Conservation (phyloP, 805 yeast genomes). For the Saccharomycopsis fibuligera region DNA sequence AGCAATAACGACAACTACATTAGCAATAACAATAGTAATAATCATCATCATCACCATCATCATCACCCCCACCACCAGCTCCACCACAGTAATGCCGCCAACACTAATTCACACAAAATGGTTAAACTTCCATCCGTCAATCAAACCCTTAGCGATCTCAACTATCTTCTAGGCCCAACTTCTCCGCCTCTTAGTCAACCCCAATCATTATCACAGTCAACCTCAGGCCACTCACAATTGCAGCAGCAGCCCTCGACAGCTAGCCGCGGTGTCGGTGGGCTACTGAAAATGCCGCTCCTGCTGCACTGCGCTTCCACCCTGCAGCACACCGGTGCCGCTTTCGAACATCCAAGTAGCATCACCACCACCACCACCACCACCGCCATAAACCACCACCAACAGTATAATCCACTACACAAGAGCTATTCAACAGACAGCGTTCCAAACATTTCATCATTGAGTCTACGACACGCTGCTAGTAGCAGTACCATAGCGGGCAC, state of each 20-base stretch:
- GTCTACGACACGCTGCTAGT: background rate
- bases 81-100: background rate
- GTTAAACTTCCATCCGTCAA: background rate
- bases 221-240: background rate
- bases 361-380: no score
- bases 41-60: background rate
- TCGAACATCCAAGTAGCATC: no score
- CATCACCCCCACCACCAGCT: background rate
- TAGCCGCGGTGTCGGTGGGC: no score
- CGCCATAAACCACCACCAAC: background rate
- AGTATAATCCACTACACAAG: background rate
- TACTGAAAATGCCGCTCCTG: no score
- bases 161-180: background rate
- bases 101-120: background rate
- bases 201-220: background rate
- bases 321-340: no score
- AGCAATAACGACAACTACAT: background rate
- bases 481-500: background rate
- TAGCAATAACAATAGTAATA: background rate
- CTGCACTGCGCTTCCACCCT: no score
- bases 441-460: background rate
- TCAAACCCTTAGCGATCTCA: background rate
- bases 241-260: background rate
- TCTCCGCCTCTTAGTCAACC: background rate
- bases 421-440: background rate